These are phyloP conservation scores for Aureobasidium musti DNA, from an alignment of 2,329 filamentous ascomycete species.

Conservation along the genomic window DNA sequence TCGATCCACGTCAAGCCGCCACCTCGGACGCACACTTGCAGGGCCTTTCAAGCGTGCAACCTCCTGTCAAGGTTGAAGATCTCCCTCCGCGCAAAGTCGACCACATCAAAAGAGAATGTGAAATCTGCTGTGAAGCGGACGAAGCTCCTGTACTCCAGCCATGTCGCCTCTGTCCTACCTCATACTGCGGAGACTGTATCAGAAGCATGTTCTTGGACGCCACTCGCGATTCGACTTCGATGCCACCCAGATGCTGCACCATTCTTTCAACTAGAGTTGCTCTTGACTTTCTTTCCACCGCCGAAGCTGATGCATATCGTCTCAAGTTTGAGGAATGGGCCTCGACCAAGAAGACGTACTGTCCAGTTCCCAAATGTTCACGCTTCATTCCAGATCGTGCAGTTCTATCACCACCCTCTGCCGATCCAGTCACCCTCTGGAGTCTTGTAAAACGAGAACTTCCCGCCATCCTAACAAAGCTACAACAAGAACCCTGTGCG, in stretches of 20 bases:
- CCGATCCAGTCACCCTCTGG: constrained; percentile 20
- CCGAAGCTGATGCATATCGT: constrained; percentile 45
- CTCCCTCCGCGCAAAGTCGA: background rate
- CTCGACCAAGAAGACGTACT: constrained; percentile 52
- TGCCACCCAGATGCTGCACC: constrained; percentile 52
- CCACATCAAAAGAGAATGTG: constrained; percentile 32
- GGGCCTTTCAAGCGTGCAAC: background rate
- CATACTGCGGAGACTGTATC: constrained; percentile 45
- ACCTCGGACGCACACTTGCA: background rate
- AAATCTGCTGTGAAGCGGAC: constrained; percentile 36
- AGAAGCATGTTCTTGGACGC: constrained; percentile 47
- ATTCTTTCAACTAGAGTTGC: constrained; percentile 49
- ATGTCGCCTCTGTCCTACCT: constrained; percentile 39
- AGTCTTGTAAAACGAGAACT: constrained; percentile 26
- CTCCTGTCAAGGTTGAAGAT: background rate
- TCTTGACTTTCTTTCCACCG: constrained; percentile 41
- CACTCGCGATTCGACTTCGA: constrained; percentile 44
- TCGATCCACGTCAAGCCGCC: background rate
- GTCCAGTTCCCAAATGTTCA: constrained; percentile 52
- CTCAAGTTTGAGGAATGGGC: constrained; percentile 53
- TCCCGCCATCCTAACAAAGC: background rate
- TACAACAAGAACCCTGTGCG: background rate
- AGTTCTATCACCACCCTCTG: constrained; percentile 30
- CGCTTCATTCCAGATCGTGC: constrained; percentile 49
- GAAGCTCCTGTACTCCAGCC: constrained; percentile 35